Evolutionary conservation across 129 eudicot genomes (phyloP), one percentile per base, ranked within the genome.

Genomic region (Ambrosia artemisiifolia): DNA sequence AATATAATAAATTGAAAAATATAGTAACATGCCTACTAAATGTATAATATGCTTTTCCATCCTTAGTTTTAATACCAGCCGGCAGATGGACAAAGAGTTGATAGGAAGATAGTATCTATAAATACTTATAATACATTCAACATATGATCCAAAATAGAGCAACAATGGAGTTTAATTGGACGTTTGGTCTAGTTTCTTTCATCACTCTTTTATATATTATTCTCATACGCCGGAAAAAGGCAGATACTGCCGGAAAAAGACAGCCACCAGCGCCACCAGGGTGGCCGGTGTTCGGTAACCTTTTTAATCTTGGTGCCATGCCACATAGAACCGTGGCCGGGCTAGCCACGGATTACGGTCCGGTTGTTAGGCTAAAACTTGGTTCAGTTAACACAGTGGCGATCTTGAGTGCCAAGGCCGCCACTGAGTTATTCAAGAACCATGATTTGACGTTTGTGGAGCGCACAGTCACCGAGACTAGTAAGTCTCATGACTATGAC

Each of bases 201-300:
- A 11, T 67, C 60, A 7, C 70, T 70, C 40, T 69, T 54, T 17
- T 76, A 32, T 44, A 11, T 33, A 64, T 83, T 18, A 19, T 81
- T 74, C 71, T 71, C 71, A 33, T 61, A 73, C 49, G 51, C 68
- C 76, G 50, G 33, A 80, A 70, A 40, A 50, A 40, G 11, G 16
- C 64, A 4, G 30, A 12, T 1, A 7, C 76, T 4, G 7, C 18
- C 20, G 66, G 49, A 17, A 63, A 78, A 54, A 75, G 79, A 3
- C 82, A 82, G 48, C 96, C 96, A 2, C 96, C 96, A 0, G 85
- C 87, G 1, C 96, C 96, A 7, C 87, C 84, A 0, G 96, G 93
- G 16, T 87, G 96, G 96, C 96, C 91, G 0, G 61, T 90, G 11
- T 82, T 90, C 61, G 96, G 96, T 3, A 72, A 87, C 87, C 86